Conservation (phyloP, 1,284 basidiomycete genomes). For the Boletus coffeatus region DNA sequence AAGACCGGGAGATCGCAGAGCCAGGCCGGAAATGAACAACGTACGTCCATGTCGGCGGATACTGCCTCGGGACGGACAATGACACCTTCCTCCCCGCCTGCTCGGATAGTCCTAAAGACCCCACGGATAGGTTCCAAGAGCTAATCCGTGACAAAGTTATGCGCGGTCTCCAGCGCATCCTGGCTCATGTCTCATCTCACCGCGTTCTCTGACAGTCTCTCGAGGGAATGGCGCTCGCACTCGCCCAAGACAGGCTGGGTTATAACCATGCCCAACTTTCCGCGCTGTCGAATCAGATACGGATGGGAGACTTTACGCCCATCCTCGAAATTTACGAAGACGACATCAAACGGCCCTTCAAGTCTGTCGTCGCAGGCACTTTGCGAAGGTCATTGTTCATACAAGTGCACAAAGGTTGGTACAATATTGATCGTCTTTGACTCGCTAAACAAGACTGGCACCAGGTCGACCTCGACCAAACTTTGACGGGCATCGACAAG, state of each 20-base stretch:
- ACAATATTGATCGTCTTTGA: not conserved
- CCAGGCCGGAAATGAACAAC: slow-evolving; percentile 21
- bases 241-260: slow-evolving; percentile 76
- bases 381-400: slow-evolving; percentile 86
- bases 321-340: slow-evolving; percentile 89
- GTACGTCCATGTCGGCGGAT: slow-evolving; percentile 71
- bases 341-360: slow-evolving; percentile 84
- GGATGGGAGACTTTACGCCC: slow-evolving; percentile 81
- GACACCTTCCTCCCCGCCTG: slow-evolving; percentile 67
- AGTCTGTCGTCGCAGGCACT: slow-evolving; percentile 76
- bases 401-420: slow-evolving; percentile 90
- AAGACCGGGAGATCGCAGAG: slow-evolving; percentile 88
- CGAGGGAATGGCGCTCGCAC: slow-evolving; percentile 87
- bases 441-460: not conserved
- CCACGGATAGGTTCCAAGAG: slow-evolving; percentile 83
- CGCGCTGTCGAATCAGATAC: slow-evolving; percentile 61
- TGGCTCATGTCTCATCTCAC: slow-evolving; percentile 7
- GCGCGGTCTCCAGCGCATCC: slow-evolving; percentile 63
- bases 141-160: slow-evolving; percentile 81
- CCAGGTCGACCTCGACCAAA: slow-evolving; percentile 88
- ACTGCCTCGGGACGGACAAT: slow-evolving; percentile 77
- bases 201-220: slow-evolving; percentile 57
- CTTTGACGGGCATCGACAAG: slow-evolving; percentile 84
- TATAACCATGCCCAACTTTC: slow-evolving; percentile 60
- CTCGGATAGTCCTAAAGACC: slow-evolving; percentile 78